Evolutionary conservation across 176 grass and related monocot genomes (phyloP), one percentile per base, ranked within the genome.

Genomic region (Panicum miliaceum): DNA sequence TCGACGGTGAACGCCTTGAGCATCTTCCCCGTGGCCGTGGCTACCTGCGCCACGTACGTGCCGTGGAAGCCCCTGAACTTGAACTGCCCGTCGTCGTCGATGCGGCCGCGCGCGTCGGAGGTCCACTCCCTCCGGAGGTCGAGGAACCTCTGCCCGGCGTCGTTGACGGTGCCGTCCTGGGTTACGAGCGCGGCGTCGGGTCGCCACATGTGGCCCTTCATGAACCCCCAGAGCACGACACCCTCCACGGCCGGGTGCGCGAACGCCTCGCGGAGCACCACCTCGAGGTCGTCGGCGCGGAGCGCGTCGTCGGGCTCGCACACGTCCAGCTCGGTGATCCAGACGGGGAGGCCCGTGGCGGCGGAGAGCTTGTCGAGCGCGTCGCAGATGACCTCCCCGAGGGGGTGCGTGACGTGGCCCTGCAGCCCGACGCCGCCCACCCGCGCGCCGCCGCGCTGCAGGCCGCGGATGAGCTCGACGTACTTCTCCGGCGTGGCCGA

Each of bases 281-380:
- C 81, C 90, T 94, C 92, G 48, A 94, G 85, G 85, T 92, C 92
- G 35, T 88, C 68, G n/a, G 87, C 87, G 43, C 92, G 87, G 26
- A 94, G 66, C 1, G 16, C 51, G n/a, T 80, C 89, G 56, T 94
- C 84, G 41, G 78, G 76, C 40, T 85, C 79, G 27, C 60, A 11
- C 25, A 92, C 92, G 56, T 94, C 92, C 3, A 94, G 27, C 82
- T 94, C 92, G 0, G 90, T 94, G 60, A 94, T 73, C 92, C 92
- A 92, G 25, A 94, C 15, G 13, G 92, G 92, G 0, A 92, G 51
- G 5, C 34, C 86, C 0, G 85, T 64, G 1, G 68, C 46, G 6
- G 22, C 86, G 7, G 10, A 47, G 27, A 92, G 60, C 73, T 62
- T 75, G 57, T 92, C 90, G 9, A 92, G 46, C 20, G 90, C 72